Evolutionary conservation across 192 early-diverging fungal genomes (phyloP).

Genomic region (Linnemannia elongata): DNA sequence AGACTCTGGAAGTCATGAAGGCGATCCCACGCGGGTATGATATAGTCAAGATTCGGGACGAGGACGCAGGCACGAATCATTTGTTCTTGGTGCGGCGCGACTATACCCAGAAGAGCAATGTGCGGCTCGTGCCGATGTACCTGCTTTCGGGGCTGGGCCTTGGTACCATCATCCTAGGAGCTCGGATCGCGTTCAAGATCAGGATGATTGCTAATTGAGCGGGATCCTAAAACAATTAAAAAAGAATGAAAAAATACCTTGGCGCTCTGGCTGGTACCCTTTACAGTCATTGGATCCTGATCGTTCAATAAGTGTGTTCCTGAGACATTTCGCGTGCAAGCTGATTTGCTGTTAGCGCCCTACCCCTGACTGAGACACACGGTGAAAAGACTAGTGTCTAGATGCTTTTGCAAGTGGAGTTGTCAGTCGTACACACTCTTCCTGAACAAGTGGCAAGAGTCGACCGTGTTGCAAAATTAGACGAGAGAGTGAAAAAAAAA

Average conservation of each 20-base stretch:
- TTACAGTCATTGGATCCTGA: background rate
- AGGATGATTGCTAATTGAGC: background rate
- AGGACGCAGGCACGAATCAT: conserved; percentile 20
- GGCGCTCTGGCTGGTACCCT: background rate
- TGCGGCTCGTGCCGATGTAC: conserved; percentile 42
- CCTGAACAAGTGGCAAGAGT: background rate
- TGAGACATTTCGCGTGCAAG: background rate
- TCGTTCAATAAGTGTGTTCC: background rate
- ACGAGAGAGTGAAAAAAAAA: background rate
- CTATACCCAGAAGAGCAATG: conserved; percentile 15
- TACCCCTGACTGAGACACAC: background rate
- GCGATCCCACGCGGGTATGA: conserved; percentile 46
- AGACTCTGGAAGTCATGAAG: conserved; percentile 32
- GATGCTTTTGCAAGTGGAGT: too few species aligned
- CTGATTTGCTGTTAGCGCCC: background rate
- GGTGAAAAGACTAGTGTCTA: background rate
- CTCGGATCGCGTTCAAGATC: conserved; percentile 48
- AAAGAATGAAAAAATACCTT: background rate
- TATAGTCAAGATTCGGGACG: conserved; percentile 30
- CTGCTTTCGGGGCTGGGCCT: conserved; percentile 45
- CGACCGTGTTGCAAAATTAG: background rate
- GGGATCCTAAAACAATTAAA: background rate
- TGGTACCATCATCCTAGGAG: conserved; percentile 40
- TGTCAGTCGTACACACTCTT: background rate
- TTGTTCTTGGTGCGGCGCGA: conserved; percentile 46